Base-by-base conservation (phyloP, 163 green algal genomes). In the Prototheca cutis region DNA sequence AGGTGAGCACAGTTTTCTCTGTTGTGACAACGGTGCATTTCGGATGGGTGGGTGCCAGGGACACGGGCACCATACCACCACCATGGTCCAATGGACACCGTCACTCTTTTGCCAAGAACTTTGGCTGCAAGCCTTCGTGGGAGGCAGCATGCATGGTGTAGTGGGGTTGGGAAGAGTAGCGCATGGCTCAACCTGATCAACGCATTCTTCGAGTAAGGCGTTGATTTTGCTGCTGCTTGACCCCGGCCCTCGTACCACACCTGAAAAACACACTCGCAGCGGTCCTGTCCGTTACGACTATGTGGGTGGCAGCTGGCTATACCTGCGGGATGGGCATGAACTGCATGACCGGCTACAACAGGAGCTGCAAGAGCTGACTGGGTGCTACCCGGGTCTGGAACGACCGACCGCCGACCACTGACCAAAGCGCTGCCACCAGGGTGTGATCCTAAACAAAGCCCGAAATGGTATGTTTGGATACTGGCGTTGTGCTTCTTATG, bases 281-380 rank as follows among this genome's bases (percentile, higher is more conserved):
- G 87, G 86, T 3, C 87, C 87, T 18, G 72, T 86, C 25, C 75
- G 86, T 2, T 94, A 91, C 55, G 83, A 94, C 57, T 88, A 33
- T 23, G 25, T 60, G 4, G 59, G 73, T 36, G 84, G 84, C 2
- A 33, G 63, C 6, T 96, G 88, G 87, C 45, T 88, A 8, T 94
- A 94, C 68, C 40, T 61, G 34, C 63, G 84, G 3, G 78, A 90
- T 53, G 75, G 79, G 1, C 73, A 81, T 21, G 62, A 82, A 33
- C 19, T 95, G 70, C 61, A 83, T 21, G 29, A 59, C 8, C 71
- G 75, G n/a, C 61, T 94, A 31, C 30, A 74, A 31, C n/a, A 63
- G 21, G 86, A 92, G 67, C 52, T 92, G 13, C 31, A 53, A 19
- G 18, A 60, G 17, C 57, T 89, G 60, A 66, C 80, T 8, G 79